Evolutionary conservation across 345 rosid species (phyloP).

Genomic region (Streptanthus diversifolius): DNA sequence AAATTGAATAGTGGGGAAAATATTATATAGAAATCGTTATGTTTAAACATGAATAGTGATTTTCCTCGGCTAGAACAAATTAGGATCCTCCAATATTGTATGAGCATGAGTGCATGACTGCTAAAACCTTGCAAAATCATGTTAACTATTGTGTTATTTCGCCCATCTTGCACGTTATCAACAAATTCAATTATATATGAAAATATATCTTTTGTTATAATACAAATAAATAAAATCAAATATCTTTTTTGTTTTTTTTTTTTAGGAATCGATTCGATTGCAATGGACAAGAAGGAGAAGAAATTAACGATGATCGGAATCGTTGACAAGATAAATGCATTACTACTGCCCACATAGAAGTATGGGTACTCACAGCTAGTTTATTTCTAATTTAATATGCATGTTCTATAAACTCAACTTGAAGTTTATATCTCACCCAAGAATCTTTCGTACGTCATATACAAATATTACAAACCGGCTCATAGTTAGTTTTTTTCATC

Average conservation of each 20-base stretch:
- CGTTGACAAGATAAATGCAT: slow-evolving; percentile 13
- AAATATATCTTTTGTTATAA: not conserved
- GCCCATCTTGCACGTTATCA: slow-evolving; percentile 18
- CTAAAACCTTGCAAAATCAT: not conserved
- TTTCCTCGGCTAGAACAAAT: not conserved
- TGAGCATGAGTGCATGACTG: not conserved
- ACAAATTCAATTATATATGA: not conserved
- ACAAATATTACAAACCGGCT: not conserved
- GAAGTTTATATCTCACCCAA: not conserved
- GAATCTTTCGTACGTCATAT: not conserved
- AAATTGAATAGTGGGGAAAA: not conserved
- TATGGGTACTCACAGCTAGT: slow-evolving; percentile 23
- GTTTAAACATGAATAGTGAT: not conserved
- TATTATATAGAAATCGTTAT: not conserved
- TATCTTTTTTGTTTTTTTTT: too few relatives aligned
- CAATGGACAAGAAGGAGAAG: too few relatives aligned
- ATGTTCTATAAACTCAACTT: slow-evolving; percentile 15
- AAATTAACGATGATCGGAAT: too few relatives aligned
- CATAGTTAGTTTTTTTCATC: not conserved
- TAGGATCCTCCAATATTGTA: not conserved
- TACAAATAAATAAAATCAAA: too few relatives aligned
- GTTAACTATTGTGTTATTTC: not conserved
- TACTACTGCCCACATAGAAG: slow-evolving; percentile 20
- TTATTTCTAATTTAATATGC: slow-evolving; percentile 15
- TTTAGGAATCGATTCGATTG: too few relatives aligned